Percentiles rank a stretch among this genome's conserved stretches.
Conservation (phyloP, 495 filamentous ascomycete genomes). For the Xeromyces bisporus region DNA sequence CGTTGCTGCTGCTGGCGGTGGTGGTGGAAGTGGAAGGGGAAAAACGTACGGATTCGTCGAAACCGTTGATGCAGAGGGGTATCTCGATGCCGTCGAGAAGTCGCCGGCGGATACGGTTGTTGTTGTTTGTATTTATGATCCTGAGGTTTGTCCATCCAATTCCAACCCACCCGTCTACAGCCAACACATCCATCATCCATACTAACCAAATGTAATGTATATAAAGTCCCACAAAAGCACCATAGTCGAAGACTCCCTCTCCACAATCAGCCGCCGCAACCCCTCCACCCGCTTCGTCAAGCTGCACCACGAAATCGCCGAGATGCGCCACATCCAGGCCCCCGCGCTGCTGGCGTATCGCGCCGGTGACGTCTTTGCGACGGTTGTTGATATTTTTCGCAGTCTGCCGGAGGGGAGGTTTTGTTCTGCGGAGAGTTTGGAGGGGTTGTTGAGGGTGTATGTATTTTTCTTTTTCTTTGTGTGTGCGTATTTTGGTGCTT, state of each 20-base stretch:
- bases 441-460: slow-evolving; percentile 43
- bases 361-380: slow-evolving; percentile 77
- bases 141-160: slow-evolving; percentile 43
- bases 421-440: slow-evolving; percentile 41
- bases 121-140: slow-evolving; percentile 90
- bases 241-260: slow-evolving; percentile 60
- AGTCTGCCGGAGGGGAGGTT: slow-evolving; percentile 58
- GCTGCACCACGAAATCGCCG: slow-evolving; percentile 80
- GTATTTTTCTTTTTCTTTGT: slow-evolving; percentile 6
- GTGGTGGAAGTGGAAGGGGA: no score
- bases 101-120: slow-evolving; percentile 65
- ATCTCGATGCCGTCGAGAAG: slow-evolving; percentile 88
- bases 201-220: no score
- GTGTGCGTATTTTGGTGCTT: no score
- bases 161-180: background rate
- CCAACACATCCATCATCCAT: slow-evolving; percentile 10
- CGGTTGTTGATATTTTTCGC: slow-evolving; percentile 68
- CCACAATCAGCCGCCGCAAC: slow-evolving; percentile 51
- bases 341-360: slow-evolving; percentile 83
- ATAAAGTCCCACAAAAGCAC: slow-evolving; percentile 64
- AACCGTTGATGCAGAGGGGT: slow-evolving; percentile 75
- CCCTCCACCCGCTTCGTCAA: slow-evolving; percentile 69
- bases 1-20: no score
- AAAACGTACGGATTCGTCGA: slow-evolving; percentile 62
- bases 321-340: slow-evolving; percentile 80